Conservation (phyloP, 2,329 filamentous ascomycete species). For the Epichloe scottii region DNA sequence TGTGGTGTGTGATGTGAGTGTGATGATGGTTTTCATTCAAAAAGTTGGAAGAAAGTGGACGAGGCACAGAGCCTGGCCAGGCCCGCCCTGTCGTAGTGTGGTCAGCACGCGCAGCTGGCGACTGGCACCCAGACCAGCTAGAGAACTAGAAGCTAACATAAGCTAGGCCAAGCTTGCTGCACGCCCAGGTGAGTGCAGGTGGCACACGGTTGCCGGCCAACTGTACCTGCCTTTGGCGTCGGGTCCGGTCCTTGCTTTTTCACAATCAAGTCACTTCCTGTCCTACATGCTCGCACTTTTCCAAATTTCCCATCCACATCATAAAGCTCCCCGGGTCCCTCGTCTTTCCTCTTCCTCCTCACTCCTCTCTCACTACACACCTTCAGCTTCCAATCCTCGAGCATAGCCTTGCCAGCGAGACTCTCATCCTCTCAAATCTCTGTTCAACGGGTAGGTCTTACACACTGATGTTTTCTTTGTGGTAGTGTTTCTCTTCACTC, state of each 20-base stretch:
- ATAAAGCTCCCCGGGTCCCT: slow-evolving; percentile 3
- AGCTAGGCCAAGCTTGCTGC: no score
- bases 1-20: no score
- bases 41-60: background rate
- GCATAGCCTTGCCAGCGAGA: background rate
- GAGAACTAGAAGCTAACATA: no score
- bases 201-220: slow-evolving; percentile 5
- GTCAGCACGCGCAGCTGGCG: no score
- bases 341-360: background rate
- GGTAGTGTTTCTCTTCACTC: background rate
- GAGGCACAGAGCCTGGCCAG: background rate
- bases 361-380: background rate
- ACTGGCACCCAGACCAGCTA: no score
- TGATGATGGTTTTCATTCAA: no score
- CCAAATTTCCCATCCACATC: background rate
- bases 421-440: background rate
- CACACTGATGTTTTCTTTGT: background rate
- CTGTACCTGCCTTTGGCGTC: slow-evolving; percentile 3
- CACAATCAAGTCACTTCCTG: background rate
- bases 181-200: slow-evolving; percentile 1
- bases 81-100: background rate
- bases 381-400: background rate
- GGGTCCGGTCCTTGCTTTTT: slow-evolving; percentile 4
- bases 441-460: slow-evolving; percentile 1
- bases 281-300: background rate